Percentiles rank a stretch among this genome's conserved stretches.
Evolutionary conservation across 1,284 basidiomycete species (phyloP).

Genomic region (Apiotrichum porosum): DNA sequence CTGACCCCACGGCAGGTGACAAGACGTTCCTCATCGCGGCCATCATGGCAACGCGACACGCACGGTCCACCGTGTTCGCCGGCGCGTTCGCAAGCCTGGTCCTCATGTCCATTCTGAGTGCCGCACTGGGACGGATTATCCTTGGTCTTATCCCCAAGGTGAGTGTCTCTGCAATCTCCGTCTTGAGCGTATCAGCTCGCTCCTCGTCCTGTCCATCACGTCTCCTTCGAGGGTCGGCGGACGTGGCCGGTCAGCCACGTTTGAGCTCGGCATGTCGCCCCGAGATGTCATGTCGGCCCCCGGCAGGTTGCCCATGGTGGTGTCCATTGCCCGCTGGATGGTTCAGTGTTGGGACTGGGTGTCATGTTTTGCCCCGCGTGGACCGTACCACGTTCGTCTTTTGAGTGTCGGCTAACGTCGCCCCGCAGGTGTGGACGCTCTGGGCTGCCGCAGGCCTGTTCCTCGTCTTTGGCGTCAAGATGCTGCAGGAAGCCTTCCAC

Average conservation of each 20-base stretch:
- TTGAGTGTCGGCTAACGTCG: no score
- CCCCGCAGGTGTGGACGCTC: conserved; percentile 39
- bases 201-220: no score
- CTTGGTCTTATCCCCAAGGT: conserved; percentile 72
- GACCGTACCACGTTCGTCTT: no score
- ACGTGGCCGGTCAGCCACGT: no score
- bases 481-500: conserved; percentile 70
- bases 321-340: no score
- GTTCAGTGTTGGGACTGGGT: not conserved
- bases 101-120: conserved; percentile 88
- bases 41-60: conserved; percentile 92
- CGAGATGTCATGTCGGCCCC: no score
- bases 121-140: conserved; percentile 78
- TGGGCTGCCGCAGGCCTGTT: conserved; percentile 71
- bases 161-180: conserved; percentile 9
- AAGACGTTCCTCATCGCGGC: conserved; percentile 97
- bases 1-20: conserved; percentile 60
- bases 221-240: no score
- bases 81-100: conserved; percentile 85
- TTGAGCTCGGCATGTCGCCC: no score
- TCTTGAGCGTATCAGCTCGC: no score
- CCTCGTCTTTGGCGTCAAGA: conserved; percentile 78
- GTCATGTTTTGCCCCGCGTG: no score
- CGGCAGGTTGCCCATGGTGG: no score
- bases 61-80: conserved; percentile 75